These are phyloP conservation scores for Brassica incana DNA, from an alignment of 345 rosid species.

Conservation along the genomic window DNA sequence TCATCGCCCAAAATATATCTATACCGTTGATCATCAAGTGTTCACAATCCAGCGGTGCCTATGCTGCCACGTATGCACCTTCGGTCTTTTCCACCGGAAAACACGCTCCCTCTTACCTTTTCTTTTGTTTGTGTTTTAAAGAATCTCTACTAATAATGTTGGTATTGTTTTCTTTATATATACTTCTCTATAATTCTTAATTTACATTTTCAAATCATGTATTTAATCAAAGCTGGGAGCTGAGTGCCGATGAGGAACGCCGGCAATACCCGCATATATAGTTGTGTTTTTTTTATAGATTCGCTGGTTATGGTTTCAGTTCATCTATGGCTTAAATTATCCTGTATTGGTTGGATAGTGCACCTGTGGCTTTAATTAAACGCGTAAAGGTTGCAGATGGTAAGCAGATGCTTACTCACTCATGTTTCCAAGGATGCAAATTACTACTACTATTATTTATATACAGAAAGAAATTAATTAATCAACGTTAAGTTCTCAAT, in stretches of 20 bases:
- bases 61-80: conserved; percentile 13
- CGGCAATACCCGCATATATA: neutral
- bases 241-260: too few species aligned
- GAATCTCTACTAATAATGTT: neutral
- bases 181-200: neutral
- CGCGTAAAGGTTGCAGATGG: conserved; percentile 22
- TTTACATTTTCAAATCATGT: neutral
- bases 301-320: conserved; percentile 10
- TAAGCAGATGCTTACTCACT: conserved; percentile 13
- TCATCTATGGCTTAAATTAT: neutral
- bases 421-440: conserved; percentile 6
- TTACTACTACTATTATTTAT: neutral
- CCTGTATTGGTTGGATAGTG: neutral
- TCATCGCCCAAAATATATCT: neutral
- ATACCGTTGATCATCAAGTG: conserved; percentile 22
- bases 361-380: conserved; percentile 18
- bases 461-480: neutral
- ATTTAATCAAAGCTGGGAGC: neutral
- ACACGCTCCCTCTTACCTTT: conserved; percentile 25
- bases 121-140: neutral
- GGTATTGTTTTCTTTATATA: neutral
- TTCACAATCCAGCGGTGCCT: neutral
- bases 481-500: conserved; percentile 9
- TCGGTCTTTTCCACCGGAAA: conserved; percentile 29
- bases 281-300: neutral